These are phyloP conservation scores for Benincasa hispida DNA, from an alignment of 306 rosid species.

Conservation along the genomic window DNA sequence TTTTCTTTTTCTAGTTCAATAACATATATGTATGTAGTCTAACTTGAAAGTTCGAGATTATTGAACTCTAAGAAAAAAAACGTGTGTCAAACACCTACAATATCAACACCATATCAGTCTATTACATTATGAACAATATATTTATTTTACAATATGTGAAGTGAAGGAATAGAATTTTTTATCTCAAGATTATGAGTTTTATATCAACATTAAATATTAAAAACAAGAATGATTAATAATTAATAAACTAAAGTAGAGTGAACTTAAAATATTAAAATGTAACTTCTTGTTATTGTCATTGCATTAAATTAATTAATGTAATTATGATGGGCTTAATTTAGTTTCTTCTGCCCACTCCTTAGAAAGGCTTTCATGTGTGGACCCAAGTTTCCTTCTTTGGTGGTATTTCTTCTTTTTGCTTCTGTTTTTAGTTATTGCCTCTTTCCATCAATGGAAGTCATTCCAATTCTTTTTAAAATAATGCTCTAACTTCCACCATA, in stretches of 20 bases:
- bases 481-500: neutral
- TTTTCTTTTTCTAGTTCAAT: too few relatives aligned
- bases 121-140: too few relatives aligned
- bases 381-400: constrained; percentile 4
- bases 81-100: too few relatives aligned
- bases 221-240: neutral
- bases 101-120: too few relatives aligned
- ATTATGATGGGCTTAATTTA: neutral
- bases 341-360: neutral
- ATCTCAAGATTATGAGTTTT: too few relatives aligned
- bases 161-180: too few relatives aligned
- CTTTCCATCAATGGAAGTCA: constrained; percentile 3
- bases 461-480: neutral
- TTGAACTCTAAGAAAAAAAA: too few relatives aligned
- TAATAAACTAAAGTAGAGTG: neutral
- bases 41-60: too few relatives aligned
- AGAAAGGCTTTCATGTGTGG: neutral
- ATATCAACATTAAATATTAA: too few relatives aligned
- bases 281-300: neutral
- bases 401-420: neutral
- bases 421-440: neutral
- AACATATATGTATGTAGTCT: too few relatives aligned
- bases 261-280: neutral
- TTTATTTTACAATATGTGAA: too few relatives aligned
- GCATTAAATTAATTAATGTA: neutral